Base-by-base conservation (phyloP, 257 asterid species). In the Solanum pennellii region DNA sequence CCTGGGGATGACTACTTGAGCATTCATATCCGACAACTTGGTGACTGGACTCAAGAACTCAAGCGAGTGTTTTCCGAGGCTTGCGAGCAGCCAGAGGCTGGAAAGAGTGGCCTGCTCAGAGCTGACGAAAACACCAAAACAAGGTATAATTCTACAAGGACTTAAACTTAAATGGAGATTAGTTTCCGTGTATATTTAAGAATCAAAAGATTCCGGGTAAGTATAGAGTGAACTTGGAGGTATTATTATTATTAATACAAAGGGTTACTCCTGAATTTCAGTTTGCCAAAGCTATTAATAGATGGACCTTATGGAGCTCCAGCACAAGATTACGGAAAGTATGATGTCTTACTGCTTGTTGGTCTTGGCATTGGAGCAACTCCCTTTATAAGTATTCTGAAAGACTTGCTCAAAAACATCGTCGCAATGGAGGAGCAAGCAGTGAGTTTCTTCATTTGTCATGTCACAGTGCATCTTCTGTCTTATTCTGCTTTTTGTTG, bases 231-330 rank as follows among this genome's bases (percentile, higher is more conserved):
- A 16, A 9, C 18, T 33, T 80, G 86, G 73, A 31, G 23, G 71
- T 49, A 16, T 35, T 66, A 16, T 29, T 68, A 35, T n/a, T 52
- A 60, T 79, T 74, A 42, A 69, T 82, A 10, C 85, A 72, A 56
- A 90, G 88, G 25, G 14, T 86, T 84, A 85, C 65, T 62, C 86
- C 87, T 85, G 85, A 89, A 86, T 94, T 71, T 86, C 98, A 96
- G 99, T 91, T 92, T 96, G 90, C 99, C 99, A 33, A 95, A 94
- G 98, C 94, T 96, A 80, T 88, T 92, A 88, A 96, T 96, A 87
- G 99, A 96, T 86, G 99, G 99, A 82, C 99, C 99, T 83, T 96
- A 96, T 84, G 99, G 99, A 80, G 99, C 99, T 88, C 99, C 99
- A 59, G 99, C 99, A 39, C 99, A 96, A 92, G 97, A 96, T 86